Evolutionary conservation across 306 rosid genomes (phyloP).

Genomic region (Purshia tridentata): DNA sequence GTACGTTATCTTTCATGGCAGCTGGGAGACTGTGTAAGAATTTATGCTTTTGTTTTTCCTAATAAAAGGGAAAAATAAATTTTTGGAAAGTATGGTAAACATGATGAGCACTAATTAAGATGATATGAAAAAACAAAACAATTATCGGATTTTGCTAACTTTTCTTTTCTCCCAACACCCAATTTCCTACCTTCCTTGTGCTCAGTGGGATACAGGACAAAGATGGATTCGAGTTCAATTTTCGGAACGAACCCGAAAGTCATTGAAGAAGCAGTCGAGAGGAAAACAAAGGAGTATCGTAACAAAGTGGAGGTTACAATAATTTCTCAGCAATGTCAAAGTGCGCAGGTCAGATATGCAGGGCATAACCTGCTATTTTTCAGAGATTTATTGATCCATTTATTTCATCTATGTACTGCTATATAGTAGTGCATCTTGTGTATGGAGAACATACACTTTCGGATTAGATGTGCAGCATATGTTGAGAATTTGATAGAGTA

Average conservation of each 20-base stretch:
- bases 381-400: neutral
- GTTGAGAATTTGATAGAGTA: neutral
- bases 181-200: neutral
- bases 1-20: constrained; percentile 61
- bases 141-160: constrained; percentile 8
- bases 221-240: constrained; percentile 41
- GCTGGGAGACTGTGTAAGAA: constrained; percentile 47
- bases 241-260: constrained; percentile 44
- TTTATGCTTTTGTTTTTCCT: constrained; percentile 13
- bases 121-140: neutral
- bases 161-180: neutral
- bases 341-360: constrained; percentile 43
- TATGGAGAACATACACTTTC: neutral
- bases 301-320: constrained; percentile 24
- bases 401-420: neutral
- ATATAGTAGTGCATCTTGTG: neutral
- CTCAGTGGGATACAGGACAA: constrained; percentile 69
- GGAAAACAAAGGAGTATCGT: constrained; percentile 41
- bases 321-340: constrained; percentile 34
- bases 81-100: neutral
- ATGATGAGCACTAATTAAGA: neutral
- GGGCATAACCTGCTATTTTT: neutral
- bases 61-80: neutral
- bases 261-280: constrained; percentile 33
- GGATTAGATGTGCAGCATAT: neutral